Evolutionary conservation across 2,329 filamentous ascomycete genomes (phyloP), one percentile per base, ranked within the genome.

Genomic region (Colletotrichum sp.): DNA sequence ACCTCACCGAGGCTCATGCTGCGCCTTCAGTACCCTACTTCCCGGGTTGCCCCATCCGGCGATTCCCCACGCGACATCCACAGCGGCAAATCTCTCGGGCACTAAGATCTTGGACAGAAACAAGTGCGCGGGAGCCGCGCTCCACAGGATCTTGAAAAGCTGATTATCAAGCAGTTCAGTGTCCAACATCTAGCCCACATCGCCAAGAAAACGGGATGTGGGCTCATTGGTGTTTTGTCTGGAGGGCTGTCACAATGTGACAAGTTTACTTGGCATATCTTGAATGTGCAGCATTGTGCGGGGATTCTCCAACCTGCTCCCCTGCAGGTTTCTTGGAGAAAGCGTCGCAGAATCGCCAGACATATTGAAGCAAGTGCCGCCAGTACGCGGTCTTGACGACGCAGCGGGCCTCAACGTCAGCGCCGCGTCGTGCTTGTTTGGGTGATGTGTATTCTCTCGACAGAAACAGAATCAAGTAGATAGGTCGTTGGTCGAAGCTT

Each of bases 231-330:
- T 69, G 24, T 36, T 44, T 71, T 70, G 34, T 4, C 21, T 65
- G 15, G 28, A 75, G 36, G 44, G 52, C 69, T 67, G 72, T 72
- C 72, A 75, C 21, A 49, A 49, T 36, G 57, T 66, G 52, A 75
- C 30, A 70, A 66, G 59, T 59, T 62, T 16, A 24, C 69, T 67
- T 67, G 34, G 52, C 64, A 69, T 15, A 30, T 49, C 13, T 34
- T 44, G 16, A 10, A 34, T 16, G 13, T 21, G 26, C 18, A 32
- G 36, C 9, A 18, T 49, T 9, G 64, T 49, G 63, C 24, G 55
- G 34, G 55, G 16, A 5, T n/a, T 24, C 26, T 68, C 26, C 34
- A 62, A 18, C 55, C 13, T 15, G 10, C 16, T 12, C 21, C 63
- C 70, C n/a, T 44, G 34, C 10, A 26, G 8, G 24, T 13, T 30